These are phyloP conservation scores for Aphanomyces invadans DNA, from an alignment of 352 stramenopile genomes.

Conservation along the genomic window DNA sequence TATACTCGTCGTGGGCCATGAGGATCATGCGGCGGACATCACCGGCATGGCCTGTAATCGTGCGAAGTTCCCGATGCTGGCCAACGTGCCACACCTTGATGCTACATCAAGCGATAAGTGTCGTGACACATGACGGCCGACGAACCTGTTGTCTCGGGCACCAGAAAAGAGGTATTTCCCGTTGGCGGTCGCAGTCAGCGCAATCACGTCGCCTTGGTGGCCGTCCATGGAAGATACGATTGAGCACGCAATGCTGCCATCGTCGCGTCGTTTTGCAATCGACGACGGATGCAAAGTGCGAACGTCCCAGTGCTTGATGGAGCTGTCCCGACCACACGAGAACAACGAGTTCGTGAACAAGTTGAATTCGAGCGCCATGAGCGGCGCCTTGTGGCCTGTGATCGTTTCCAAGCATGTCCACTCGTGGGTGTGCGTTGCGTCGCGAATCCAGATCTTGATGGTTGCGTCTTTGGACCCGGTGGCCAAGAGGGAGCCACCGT, in stretches of 20 bases:
- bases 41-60: conserved; percentile 24
- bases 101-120: no score
- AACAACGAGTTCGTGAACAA: conserved; percentile 11
- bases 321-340: conserved; percentile 21
- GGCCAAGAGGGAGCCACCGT: conserved; percentile 19
- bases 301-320: conserved; percentile 25
- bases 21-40: conserved; percentile 25
- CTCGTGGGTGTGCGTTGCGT: conserved; percentile 1
- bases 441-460: conserved; percentile 24
- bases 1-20: conserved; percentile 22
- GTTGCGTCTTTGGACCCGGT: conserved; percentile 24
- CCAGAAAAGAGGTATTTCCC: conserved; percentile 22
- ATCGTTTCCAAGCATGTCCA: conserved; percentile 25
- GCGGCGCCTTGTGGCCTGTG: conserved; percentile 23
- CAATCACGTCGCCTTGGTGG: conserved; percentile 25
- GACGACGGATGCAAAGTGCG: conserved; percentile 11
- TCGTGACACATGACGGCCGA: no score
- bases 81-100: conserved; percentile 26
- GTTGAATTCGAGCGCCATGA: conserved; percentile 24
- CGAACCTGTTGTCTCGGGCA: conserved; percentile 24
- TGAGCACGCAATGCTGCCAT: conserved; percentile 16
- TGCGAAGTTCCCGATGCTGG: conserved; percentile 18
- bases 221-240: conserved; percentile 22
- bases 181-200: conserved; percentile 16
- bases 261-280: conserved; percentile 18